A percentile compares a stretch with the other conserved stretches of the same genome.
phyloP scores from a whole-genome alignment of 805 yeast genomes.

The Candida odintsovae region DNA sequence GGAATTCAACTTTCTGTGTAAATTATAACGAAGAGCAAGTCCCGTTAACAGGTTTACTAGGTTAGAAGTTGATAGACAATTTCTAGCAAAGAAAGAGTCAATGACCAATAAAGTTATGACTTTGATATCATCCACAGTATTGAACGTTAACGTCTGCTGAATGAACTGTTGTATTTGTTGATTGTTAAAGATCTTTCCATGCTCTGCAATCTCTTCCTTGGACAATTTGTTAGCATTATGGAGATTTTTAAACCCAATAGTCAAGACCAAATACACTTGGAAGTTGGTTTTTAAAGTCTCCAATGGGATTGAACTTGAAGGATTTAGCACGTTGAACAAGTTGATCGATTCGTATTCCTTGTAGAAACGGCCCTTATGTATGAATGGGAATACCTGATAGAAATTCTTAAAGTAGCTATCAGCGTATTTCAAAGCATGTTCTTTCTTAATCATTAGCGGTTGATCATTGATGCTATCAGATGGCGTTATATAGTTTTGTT shows the following conservation, averaged over 20 bases:
- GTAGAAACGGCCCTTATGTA: conserved; percentile 12
- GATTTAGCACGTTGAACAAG: conserved; percentile 14
- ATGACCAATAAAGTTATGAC: conserved; percentile 42
- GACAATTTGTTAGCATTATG: conserved; percentile 7
- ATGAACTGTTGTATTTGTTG: conserved; percentile 5
- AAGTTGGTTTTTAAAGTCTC: conserved; percentile 10
- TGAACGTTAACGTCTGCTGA: conserved; percentile 26
- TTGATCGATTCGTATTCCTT: conserved; percentile 9
- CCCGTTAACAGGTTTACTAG: conserved; percentile 44
- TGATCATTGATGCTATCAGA: not conserved
- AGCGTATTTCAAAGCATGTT: conserved; percentile 13
- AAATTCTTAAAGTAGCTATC: conserved; percentile 13
- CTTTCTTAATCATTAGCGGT: conserved; percentile 14
- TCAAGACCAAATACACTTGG: conserved; percentile 14
- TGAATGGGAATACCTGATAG: conserved; percentile 15
- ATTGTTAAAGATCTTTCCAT: conserved; percentile 8
- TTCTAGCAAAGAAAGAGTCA: conserved; percentile 47
- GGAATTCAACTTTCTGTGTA: conserved; percentile 32
- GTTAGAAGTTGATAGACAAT: conserved; percentile 50
- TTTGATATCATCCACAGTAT: conserved; percentile 37
- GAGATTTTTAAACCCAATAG: conserved; percentile 18
- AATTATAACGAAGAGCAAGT: conserved; percentile 39
- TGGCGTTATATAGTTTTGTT: conserved; percentile 6
- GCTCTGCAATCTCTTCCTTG: conserved; percentile 6
- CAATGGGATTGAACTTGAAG: conserved; percentile 3